phyloP scores from a whole-genome alignment of 768 basidiomycete species.

The Mycena galericulata region DNA sequence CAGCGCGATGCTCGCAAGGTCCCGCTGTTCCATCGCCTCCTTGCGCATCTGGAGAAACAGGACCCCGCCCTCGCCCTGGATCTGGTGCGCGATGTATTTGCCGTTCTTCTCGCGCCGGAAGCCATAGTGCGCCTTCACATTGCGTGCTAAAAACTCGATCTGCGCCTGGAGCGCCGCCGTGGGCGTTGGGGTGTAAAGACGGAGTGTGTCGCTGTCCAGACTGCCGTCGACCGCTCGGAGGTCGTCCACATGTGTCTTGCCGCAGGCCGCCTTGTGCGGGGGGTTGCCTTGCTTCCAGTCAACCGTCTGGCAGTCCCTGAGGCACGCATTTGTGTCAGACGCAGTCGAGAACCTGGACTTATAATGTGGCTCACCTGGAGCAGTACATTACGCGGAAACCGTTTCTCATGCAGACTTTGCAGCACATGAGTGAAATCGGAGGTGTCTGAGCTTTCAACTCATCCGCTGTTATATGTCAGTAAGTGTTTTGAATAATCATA shows the following conservation, averaged over 20 bases:
- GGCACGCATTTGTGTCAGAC: background rate
- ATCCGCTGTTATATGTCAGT: background rate
- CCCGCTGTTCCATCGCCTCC: background rate
- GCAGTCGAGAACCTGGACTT: background rate
- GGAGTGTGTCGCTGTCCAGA: background rate
- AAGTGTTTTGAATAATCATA: background rate
- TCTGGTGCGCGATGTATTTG: slow-evolving; percentile 5
- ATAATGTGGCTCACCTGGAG: background rate
- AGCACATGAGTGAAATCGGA: background rate
- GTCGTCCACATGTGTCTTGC: background rate
- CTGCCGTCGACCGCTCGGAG: background rate
- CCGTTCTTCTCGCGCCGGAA: background rate
- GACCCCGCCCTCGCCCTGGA: slow-evolving; percentile 1
- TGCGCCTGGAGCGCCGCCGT: background rate
- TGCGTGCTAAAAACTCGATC: background rate
- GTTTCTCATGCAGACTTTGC: background rate
- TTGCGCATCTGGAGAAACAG: slow-evolving; percentile 6
- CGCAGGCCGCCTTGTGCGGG: slow-evolving; percentile 3
- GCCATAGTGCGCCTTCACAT: background rate
- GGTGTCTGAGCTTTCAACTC: background rate
- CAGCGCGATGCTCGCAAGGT: background rate
- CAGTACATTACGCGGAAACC: background rate
- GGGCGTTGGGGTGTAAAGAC: background rate
- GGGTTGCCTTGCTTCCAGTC: background rate
- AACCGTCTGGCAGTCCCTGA: background rate